A percentile compares a stretch with the other conserved stretches of the same genome.
These are phyloP conservation scores for Epichloe gansuensis DNA, from an alignment of 2,329 filamentous ascomycete genomes.

Conservation along the genomic window DNA sequence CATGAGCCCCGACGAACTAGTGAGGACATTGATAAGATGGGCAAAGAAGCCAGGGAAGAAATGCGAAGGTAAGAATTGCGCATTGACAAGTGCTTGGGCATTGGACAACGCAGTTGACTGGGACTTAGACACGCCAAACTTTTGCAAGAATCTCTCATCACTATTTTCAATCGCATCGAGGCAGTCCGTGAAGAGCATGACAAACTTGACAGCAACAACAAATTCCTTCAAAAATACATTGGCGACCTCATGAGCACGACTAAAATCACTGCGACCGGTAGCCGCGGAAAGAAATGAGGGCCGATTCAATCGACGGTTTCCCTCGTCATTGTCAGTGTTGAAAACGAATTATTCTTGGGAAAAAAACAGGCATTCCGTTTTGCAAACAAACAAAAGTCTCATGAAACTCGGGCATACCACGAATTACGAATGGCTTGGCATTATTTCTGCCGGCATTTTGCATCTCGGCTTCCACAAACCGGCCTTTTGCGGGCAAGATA, in stretches of 20 bases:
- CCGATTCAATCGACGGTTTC: neutral
- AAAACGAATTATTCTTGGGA: neutral
- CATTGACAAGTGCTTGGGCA: neutral
- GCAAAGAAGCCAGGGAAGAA: constrained; percentile 65
- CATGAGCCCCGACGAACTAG: constrained; percentile 87
- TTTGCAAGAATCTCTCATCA: constrained; percentile 78
- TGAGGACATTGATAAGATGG: constrained; percentile 79
- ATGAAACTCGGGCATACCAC: neutral
- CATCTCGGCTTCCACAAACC: neutral
- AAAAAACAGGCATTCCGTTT: neutral
- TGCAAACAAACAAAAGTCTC: no score
- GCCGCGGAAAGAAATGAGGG: constrained; percentile 40
- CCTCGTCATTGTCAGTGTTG: neutral
- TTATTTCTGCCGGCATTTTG: neutral
- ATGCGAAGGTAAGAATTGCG: constrained; percentile 39
- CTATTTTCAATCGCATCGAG: constrained; percentile 87
- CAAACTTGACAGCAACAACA: constrained; percentile 93
- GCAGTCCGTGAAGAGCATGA: constrained; percentile 90
- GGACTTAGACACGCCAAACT: constrained; percentile 66
- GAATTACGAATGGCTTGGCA: neutral
- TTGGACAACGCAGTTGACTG: neutral
- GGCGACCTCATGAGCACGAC: constrained; percentile 87
- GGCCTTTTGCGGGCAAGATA: neutral
- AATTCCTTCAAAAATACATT: constrained; percentile 95
- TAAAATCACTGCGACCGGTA: constrained; percentile 52